Conservation (phyloP, 2,329 filamentous ascomycete species). For the Conoideocrella luteorostrata region DNA sequence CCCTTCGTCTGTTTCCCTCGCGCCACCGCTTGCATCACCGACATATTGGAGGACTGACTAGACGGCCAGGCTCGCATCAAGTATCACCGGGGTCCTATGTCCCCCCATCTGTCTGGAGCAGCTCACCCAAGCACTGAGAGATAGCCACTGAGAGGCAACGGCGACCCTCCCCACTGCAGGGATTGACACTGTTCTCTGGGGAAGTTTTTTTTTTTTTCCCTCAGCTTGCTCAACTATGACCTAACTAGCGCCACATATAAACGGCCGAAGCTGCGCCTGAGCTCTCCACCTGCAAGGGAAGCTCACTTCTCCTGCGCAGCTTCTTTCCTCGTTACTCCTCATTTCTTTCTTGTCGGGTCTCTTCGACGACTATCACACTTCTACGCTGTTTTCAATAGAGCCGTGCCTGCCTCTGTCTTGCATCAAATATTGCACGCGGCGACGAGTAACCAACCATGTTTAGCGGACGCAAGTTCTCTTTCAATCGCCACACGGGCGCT, state of each 20-base stretch:
- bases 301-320: neutral
- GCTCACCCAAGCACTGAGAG: too few relatives aligned
- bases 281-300: slow-evolving; percentile 2
- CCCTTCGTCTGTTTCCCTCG: neutral
- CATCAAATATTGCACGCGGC: too few relatives aligned
- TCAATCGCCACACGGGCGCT: slow-evolving; percentile 59
- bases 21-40: neutral
- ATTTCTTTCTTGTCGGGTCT: neutral
- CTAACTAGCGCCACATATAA: slow-evolving; percentile 5
- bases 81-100: too few relatives aligned
- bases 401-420: too few relatives aligned
- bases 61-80: too few relatives aligned
- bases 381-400: too few relatives aligned
- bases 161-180: slow-evolving; percentile 1
- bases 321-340: neutral
- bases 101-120: too few relatives aligned
- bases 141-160: neutral
- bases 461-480: slow-evolving; percentile 57
- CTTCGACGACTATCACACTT: too few relatives aligned
- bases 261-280: slow-evolving; percentile 4
- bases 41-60: too few relatives aligned
- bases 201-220: neutral
- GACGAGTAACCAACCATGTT: too few relatives aligned
- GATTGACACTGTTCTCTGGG: slow-evolving; percentile 2
- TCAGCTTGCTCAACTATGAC: neutral